Base-by-base conservation (phyloP, 495 filamentous ascomycete species). In the Xylaria longipes region DNA sequence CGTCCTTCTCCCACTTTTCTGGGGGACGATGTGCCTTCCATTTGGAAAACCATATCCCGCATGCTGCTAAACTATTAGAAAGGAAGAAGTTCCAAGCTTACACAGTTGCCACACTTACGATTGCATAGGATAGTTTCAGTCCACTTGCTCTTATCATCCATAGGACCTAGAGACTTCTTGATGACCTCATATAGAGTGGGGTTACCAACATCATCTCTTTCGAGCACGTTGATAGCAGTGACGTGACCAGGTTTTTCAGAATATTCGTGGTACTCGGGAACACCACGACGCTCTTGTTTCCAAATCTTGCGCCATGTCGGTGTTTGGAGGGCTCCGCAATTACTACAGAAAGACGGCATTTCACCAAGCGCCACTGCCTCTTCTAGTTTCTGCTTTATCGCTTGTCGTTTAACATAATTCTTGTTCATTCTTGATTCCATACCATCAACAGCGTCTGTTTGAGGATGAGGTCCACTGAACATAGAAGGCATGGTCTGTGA, bases 291-390 rank as follows among this genome's bases (percentile, higher is more conserved):
- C 8, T 91, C 85, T 75, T 92, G 93, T 12, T 88, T 87, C 87
- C 91, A 97, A 2, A 94, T 92, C 71, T 95, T 96, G 43, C 96
- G 88, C 96, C 96, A 99, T 0, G 94, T 97, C 0, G 95, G 92
- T 1, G 96, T 99, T 76, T 97, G 92, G 70, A 99, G 96, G 20
- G 93, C 91, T 7, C 96, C 96, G 75, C 96, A 99, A 77, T 98
- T 96, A 66, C 89, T 88, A 78, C 96, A 99, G 74, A 89, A 98
- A 5, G 90, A 90, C 0, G 96, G 96, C 79, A 92, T 88, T 70
- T 93, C 84, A 2, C 95, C 95, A 64, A 86, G 84, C 27, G 85
- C 82, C 41, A 97, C 87, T 0, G 91, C 89, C 50, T 81, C 83
- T 58, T 94, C 89, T 12, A 97, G 81, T 54, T 85, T 86, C 64